Percentiles rank a stretch among this genome's conserved stretches.
phyloP scores from a whole-genome alignment of 1,284 basidiomycete genomes.

The Melampsora larici-populina region DNA sequence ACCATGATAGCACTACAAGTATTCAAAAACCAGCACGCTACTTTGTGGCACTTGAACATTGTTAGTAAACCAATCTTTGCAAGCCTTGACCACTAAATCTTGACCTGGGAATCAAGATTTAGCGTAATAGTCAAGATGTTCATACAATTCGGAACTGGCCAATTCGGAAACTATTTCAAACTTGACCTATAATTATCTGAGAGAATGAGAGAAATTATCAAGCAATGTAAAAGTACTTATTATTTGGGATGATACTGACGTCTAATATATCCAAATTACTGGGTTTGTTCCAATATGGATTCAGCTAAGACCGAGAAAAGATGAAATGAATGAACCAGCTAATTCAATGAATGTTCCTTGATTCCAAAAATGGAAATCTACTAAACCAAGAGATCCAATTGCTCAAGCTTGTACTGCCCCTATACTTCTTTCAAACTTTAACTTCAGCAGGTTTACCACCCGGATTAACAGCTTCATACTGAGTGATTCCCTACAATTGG shows the following conservation, averaged over 20 bases:
- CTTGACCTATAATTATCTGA: conserved; percentile 58
- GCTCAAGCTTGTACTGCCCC: conserved; percentile 72
- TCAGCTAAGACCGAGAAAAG: conserved; percentile 58
- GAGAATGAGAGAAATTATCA: neutral
- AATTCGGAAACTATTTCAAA: conserved; percentile 78
- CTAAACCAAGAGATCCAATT: conserved; percentile 65
- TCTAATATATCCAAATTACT: conserved; percentile 65
- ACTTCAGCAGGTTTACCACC: conserved; percentile 57
- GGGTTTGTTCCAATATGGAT: conserved; percentile 86
- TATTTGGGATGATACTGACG: conserved; percentile 57
- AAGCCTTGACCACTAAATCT: conserved; percentile 69
- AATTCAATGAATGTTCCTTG: no score
- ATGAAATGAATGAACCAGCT: no score
- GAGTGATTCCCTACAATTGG: conserved; percentile 63
- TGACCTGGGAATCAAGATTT: conserved; percentile 90
- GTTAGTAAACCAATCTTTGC: conserved; percentile 64
- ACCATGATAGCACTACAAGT: no score
- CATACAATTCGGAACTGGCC: conserved; percentile 82
- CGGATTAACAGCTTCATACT: conserved; percentile 58
- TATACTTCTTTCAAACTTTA: conserved; percentile 62
- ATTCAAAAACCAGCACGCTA: conserved; percentile 74
- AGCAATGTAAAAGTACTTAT: neutral
- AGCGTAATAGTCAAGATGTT: conserved; percentile 74
- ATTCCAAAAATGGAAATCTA: neutral
- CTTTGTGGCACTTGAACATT: conserved; percentile 63